Evolutionary conservation across 2,329 filamentous ascomycete genomes (phyloP), one percentile per base, ranked within the genome.

Genomic region (Penicillium oxalicum): DNA sequence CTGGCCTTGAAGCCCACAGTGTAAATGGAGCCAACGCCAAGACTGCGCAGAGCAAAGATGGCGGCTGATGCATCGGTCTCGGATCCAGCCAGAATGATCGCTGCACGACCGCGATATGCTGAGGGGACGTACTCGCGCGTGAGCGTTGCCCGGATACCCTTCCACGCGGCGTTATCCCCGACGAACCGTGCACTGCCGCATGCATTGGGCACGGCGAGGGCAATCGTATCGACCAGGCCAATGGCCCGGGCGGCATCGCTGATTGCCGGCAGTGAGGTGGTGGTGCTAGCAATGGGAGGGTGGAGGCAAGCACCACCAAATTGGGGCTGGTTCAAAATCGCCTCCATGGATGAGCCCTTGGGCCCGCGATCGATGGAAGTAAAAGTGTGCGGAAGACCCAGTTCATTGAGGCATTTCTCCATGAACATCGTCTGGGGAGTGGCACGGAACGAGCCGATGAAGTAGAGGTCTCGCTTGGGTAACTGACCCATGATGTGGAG

Each of bases 231-330:
- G 34, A 93, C 79, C 56, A 90, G 82, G 9, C 88, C 88, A 53
- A 90, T 93, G 1, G 84, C 82, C 2, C 82, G 78, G 35, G 87
- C 88, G 7, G 88, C 87, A 59, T 90, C 87, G 6, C 86, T 89
- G 44, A 91, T 71, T 0, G 77, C 71, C 13, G 80, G 80, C 32
- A 87, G 77, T 49, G 87, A 81, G 9, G 78, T 75, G 39, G 77
- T 70, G 58, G 79, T 70, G 33, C 71, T 61, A 53, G 82, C 72
- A 44, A 90, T 72, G 0, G 87, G 83, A 9, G 88, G 88, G 60
- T 86, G 87, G 52, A 94, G 77, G 61, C 88, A 91, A 32, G 88
- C 87, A 35, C 88, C 89, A 37, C 89, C 88, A 68, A 95, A 94
- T 46, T 82, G 80, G 45, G 80, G 80, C 61, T 88, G 84, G 49